Evolutionary conservation across 2,329 filamentous ascomycete species (phyloP).

Genomic region (Hawksworthiomyces lignivorus): DNA sequence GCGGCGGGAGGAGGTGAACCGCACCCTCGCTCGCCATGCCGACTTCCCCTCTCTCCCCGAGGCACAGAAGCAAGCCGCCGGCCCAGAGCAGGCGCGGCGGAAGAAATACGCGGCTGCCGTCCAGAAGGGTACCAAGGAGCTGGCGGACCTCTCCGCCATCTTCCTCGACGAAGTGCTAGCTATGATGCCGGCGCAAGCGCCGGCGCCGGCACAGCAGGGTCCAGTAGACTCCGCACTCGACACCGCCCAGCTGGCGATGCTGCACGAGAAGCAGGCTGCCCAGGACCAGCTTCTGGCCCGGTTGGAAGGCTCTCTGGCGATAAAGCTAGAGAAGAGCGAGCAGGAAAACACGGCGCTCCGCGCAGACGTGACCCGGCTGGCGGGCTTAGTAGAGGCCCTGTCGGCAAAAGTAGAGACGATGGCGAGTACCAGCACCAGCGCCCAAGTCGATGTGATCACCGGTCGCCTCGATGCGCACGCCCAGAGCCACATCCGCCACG

Average conservation of each 20-base stretch:
- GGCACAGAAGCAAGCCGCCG: background rate
- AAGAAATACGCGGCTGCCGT: background rate
- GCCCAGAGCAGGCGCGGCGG: background rate
- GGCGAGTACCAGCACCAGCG: background rate
- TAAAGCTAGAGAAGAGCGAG: background rate
- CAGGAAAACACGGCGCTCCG: background rate
- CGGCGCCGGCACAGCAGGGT: background rate
- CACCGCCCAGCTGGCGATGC: background rate
- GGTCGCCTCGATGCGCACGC: background rate
- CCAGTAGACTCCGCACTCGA: too few species aligned
- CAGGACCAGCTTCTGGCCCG: background rate
- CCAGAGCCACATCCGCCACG: background rate
- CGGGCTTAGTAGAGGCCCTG: background rate
- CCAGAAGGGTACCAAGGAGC: background rate
- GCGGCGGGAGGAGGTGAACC: constrained; percentile 4
- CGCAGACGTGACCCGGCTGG: background rate
- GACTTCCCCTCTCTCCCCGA: constrained; percentile 12
- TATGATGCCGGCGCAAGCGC: background rate
- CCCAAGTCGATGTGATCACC: background rate
- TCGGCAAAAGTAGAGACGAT: background rate
- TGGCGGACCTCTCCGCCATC: background rate
- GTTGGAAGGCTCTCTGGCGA: background rate
- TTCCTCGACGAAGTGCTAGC: background rate
- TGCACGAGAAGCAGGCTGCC: background rate
- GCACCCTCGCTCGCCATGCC: background rate